A percentile compares a stretch with the other conserved stretches of the same genome.
phyloP scores from a whole-genome alignment of 2,329 filamentous ascomycete genomes.

The Lasiodiplodia sp. region DNA sequence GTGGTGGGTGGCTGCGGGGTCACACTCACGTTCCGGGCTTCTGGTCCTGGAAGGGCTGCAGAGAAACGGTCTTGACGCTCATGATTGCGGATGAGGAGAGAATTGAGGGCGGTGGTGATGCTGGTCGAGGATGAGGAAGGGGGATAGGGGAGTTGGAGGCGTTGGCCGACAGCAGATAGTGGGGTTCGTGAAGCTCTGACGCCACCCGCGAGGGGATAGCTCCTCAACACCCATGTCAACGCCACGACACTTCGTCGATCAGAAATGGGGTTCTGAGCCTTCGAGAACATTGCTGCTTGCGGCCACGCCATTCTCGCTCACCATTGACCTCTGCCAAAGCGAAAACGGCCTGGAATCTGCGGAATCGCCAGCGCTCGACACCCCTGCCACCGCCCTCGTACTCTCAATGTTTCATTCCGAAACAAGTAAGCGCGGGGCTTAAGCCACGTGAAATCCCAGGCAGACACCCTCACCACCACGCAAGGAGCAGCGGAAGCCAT shows the following conservation, averaged over 20 bases:
- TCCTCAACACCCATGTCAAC: constrained; percentile 27
- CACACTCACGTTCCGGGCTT: constrained; percentile 95
- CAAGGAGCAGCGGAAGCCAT: no score
- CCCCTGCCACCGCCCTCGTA: constrained; percentile 13
- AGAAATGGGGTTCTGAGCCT: constrained; percentile 18
- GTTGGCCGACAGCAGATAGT: constrained; percentile 23
- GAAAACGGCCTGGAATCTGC: background rate
- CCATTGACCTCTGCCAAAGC: background rate
- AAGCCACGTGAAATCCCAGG: background rate
- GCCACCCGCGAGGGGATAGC: constrained; percentile 26
- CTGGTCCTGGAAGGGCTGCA: constrained; percentile 91
- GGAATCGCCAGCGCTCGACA: background rate
- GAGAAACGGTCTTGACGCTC: constrained; percentile 79
- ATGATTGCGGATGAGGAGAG: constrained; percentile 48
- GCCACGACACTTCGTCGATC: constrained; percentile 24
- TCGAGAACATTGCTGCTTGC: constrained; percentile 25
- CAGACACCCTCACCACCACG: background rate
- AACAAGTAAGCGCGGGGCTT: constrained; percentile 5
- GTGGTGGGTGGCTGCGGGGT: constrained; percentile 16
- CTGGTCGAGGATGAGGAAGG: constrained; percentile 13
- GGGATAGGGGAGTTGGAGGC: constrained; percentile 20
- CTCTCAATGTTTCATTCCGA: background rate
- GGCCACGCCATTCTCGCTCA: background rate
- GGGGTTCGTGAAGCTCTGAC: constrained; percentile 27
- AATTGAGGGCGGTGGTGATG: constrained; percentile 5